phyloP scores from a whole-genome alignment of 169 alveolate species.

The Hammondia hammondi region DNA sequence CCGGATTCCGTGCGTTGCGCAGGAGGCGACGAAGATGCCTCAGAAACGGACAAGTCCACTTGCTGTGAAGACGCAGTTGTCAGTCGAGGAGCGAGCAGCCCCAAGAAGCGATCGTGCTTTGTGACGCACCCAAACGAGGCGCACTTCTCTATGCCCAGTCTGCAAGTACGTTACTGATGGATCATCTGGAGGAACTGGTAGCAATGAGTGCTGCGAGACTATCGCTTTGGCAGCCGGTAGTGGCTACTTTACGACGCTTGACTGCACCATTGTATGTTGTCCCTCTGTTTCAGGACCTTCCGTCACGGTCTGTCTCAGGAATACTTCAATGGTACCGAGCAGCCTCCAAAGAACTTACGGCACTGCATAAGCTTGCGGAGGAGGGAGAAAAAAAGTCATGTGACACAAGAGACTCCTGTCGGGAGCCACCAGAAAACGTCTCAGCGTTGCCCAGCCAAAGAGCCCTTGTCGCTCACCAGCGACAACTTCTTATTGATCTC shows the following conservation, averaged over 20 bases:
- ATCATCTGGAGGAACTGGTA: too few relatives aligned
- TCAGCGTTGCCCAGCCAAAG: neutral
- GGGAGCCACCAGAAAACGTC: neutral
- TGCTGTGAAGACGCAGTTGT: too few relatives aligned
- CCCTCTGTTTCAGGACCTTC: neutral
- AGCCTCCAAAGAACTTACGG: neutral
- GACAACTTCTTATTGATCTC: neutral
- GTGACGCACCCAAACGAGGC: too few relatives aligned
- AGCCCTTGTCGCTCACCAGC: neutral
- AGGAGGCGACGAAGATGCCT: too few relatives aligned
- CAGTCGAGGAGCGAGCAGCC: too few relatives aligned
- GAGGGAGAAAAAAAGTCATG: neutral
- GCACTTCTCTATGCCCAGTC: too few relatives aligned
- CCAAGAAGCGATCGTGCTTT: too few relatives aligned
- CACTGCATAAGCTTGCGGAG: neutral
- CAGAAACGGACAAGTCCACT: too few relatives aligned
- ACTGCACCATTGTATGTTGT: neutral
- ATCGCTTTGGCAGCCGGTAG: too few relatives aligned
- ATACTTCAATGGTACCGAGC: slow-evolving; percentile 11
- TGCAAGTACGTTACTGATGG: too few relatives aligned
- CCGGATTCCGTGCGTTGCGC: too few relatives aligned
- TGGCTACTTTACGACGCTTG: neutral
- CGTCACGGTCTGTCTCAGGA: slow-evolving; percentile 15
- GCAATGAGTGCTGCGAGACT: too few relatives aligned
- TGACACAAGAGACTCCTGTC: neutral